Evolutionary conservation across 108 stramenopile genomes (phyloP).

Genomic region (Skeletonema grethae): DNA sequence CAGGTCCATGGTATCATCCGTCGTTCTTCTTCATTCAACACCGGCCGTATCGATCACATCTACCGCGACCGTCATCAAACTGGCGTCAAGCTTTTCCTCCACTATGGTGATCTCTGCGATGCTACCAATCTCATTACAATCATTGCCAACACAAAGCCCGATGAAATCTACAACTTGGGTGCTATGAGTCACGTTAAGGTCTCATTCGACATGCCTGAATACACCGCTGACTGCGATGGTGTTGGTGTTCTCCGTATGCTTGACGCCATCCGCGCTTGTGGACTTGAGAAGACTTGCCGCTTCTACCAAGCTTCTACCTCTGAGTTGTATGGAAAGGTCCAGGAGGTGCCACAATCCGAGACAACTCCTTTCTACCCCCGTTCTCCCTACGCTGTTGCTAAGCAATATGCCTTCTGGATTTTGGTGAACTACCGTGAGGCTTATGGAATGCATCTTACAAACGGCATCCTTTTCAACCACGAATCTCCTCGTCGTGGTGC

Average conservation of each 20-base stretch:
- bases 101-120: constrained; percentile 99
- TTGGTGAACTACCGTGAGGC: constrained; percentile 99
- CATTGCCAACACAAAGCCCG: constrained; percentile 83
- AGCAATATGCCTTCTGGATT: constrained; percentile 99
- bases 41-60: constrained; percentile 98
- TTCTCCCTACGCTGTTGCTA: constrained; percentile 98
- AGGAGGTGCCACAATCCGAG: constrained; percentile 97
- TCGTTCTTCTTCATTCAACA: constrained; percentile 98
- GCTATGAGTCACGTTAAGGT: constrained; percentile 99
- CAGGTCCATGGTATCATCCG: constrained; percentile 98
- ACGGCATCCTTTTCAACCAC: constrained; percentile 99
- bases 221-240: constrained; percentile 98
- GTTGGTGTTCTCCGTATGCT: constrained; percentile 98
- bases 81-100: constrained; percentile 94
- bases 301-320: constrained; percentile 99
- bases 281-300: constrained; percentile 77
- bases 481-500: constrained; percentile 98
- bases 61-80: constrained; percentile 97
- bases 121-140: constrained; percentile 96
- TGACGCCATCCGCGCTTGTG: constrained; percentile 95
- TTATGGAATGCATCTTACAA: constrained; percentile 97
- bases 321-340: constrained; percentile 99
- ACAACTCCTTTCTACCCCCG: constrained; percentile 99
- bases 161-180: constrained; percentile 99
- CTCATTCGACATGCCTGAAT: constrained; percentile 99